These are phyloP conservation scores for Berberis vulgaris DNA, from an alignment of 164 flowering plant species.

Conservation along the genomic window DNA sequence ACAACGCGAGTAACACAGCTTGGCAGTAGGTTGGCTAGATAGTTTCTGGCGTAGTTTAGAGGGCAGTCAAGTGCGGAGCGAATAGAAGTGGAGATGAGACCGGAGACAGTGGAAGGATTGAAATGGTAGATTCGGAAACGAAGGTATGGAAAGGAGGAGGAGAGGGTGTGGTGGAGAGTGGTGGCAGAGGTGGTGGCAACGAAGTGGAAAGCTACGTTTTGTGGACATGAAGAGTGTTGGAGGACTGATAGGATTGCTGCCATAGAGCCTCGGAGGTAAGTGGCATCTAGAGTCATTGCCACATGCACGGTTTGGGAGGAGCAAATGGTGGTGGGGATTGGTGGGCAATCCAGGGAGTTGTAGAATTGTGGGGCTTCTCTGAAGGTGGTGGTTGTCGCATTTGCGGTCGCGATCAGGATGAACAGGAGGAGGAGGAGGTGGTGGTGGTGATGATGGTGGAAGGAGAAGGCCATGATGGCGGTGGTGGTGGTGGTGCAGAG, in stretches of 20 bases:
- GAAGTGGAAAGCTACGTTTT: slow-evolving; percentile 64
- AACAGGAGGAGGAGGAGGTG: background rate
- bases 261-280: slow-evolving; percentile 75
- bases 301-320: slow-evolving; percentile 44
- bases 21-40: too few relatives aligned
- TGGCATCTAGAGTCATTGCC: slow-evolving; percentile 66
- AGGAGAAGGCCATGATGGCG: too few relatives aligned
- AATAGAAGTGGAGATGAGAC: too few relatives aligned
- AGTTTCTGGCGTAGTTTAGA: too few relatives aligned
- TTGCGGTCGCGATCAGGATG: too few relatives aligned
- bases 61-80: too few relatives aligned
- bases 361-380: slow-evolving; percentile 66
- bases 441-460: background rate
- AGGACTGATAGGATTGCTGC: slow-evolving; percentile 70
- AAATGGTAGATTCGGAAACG: slow-evolving; percentile 45
- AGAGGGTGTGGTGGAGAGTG: slow-evolving; percentile 32
- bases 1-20: too few relatives aligned
- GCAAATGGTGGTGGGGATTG: slow-evolving; percentile 1
- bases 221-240: slow-evolving; percentile 64
- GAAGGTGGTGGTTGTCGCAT: slow-evolving; percentile 22
- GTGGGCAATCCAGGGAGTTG: slow-evolving; percentile 41
- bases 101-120: background rate
- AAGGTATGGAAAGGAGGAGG: slow-evolving; percentile 62
- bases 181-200: slow-evolving; percentile 24
- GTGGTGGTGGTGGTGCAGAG: too few relatives aligned